Conservation (phyloP, 306 rosid species). For the Sesbania bispinosa region DNA sequence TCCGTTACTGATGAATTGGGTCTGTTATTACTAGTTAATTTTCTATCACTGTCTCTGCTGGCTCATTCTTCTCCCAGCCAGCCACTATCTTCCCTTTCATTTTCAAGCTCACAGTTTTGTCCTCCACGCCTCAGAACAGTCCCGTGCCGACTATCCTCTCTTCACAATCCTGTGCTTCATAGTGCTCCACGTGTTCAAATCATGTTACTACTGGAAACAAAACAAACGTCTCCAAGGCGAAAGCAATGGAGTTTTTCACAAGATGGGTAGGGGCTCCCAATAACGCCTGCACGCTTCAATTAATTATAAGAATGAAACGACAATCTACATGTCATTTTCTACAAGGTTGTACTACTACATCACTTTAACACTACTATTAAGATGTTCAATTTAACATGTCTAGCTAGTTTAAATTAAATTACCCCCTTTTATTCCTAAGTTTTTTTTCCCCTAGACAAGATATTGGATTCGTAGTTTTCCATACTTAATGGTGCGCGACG, state of each 20-base stretch:
- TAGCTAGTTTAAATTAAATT: too few species aligned
- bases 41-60: background rate
- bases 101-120: constrained; percentile 26
- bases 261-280: constrained; percentile 3
- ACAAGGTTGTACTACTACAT: background rate
- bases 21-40: too few species aligned
- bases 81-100: constrained; percentile 18
- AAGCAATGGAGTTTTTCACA: background rate
- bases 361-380: constrained; percentile 2
- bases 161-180: background rate
- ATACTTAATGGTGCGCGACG: background rate
- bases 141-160: constrained; percentile 32
- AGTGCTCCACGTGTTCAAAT: constrained; percentile 9
- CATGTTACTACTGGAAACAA: background rate
- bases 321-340: constrained; percentile 26
- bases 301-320: constrained; percentile 20
- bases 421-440: background rate
- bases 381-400: background rate
- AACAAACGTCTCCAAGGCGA: background rate
- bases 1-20: too few species aligned
- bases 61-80: background rate
- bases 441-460: background rate
- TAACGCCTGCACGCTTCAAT: background rate
- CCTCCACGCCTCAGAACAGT: constrained; percentile 20
- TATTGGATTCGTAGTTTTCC: background rate